Conservation (phyloP, 2,329 filamentous ascomycete species). For the Rasamsonia emersonii region DNA sequence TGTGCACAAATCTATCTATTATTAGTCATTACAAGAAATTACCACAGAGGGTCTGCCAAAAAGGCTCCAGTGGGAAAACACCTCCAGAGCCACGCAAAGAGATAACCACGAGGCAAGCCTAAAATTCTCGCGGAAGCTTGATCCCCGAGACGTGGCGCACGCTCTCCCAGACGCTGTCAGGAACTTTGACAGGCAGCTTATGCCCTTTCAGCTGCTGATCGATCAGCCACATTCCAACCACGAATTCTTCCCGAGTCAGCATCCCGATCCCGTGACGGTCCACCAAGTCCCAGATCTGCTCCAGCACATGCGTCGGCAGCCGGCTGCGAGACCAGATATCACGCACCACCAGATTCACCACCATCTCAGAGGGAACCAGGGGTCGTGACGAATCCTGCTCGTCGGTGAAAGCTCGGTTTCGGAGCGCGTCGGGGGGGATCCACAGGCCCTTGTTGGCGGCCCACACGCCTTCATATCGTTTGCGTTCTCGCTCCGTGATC, state of each 20-base stretch:
- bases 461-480: conserved; percentile 44
- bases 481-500: conserved; percentile 37
- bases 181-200: conserved; percentile 38
- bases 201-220: conserved; percentile 40
- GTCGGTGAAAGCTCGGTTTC: conserved; percentile 7
- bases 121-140: conserved; percentile 13
- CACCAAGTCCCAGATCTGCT: conserved; percentile 41
- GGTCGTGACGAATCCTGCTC: conserved; percentile 13
- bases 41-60: too few species aligned
- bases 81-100: too few species aligned
- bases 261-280: conserved; percentile 28
- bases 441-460: conserved; percentile 40
- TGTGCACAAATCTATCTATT: too few species aligned
- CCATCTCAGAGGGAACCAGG: conserved; percentile 26
- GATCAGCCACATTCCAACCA: conserved; percentile 44
- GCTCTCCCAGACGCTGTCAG: conserved; percentile 40
- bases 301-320: conserved; percentile 29
- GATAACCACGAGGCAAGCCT: neutral
- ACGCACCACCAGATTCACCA: conserved; percentile 38
- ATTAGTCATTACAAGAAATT: too few species aligned
- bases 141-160: conserved; percentile 33
- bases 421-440: conserved; percentile 15
- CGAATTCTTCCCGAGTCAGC: conserved; percentile 38
- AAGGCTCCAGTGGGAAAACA: too few species aligned
- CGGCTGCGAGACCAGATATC: conserved; percentile 43